phyloP scores from a whole-genome alignment of 73 alveolate species.

The Chromera velia region DNA sequence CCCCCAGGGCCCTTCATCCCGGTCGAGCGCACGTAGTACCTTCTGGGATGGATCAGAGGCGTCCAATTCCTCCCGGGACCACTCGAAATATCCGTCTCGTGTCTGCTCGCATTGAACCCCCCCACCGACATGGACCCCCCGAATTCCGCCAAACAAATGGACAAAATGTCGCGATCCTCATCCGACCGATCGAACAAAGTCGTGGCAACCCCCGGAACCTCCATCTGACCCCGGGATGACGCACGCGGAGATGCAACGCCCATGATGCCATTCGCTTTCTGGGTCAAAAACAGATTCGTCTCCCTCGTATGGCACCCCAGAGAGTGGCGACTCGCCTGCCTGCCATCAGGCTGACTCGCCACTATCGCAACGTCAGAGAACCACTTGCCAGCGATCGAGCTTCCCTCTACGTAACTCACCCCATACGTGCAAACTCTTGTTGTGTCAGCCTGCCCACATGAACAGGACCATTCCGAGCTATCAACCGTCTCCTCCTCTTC shows the following conservation, averaged over 20 bases:
- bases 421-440: conserved; percentile 42
- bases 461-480: background rate
- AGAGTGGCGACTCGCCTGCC: conserved; percentile 7
- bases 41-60: too few relatives aligned
- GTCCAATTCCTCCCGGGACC: too few relatives aligned
- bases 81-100: too few relatives aligned
- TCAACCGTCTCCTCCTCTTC: background rate
- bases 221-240: background rate
- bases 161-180: background rate
- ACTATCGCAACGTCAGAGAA: conserved; percentile 24
- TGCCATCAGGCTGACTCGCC: conserved; percentile 29
- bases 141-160: conserved; percentile 13
- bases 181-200: background rate
- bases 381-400: conserved; percentile 43
- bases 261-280: conserved; percentile 31
- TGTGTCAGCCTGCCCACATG: background rate
- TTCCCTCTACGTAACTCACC: conserved; percentile 37
- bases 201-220: background rate
- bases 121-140: conserved; percentile 23
- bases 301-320: conserved; percentile 23
- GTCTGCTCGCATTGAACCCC: too few relatives aligned
- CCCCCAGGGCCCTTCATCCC: too few relatives aligned
- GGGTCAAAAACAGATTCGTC: conserved; percentile 15
- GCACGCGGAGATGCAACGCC: conserved; percentile 7
- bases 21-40: too few relatives aligned